Conservation (phyloP, 176 grass and related monocot genomes). For the Rhynchospora breviuscula region DNA sequence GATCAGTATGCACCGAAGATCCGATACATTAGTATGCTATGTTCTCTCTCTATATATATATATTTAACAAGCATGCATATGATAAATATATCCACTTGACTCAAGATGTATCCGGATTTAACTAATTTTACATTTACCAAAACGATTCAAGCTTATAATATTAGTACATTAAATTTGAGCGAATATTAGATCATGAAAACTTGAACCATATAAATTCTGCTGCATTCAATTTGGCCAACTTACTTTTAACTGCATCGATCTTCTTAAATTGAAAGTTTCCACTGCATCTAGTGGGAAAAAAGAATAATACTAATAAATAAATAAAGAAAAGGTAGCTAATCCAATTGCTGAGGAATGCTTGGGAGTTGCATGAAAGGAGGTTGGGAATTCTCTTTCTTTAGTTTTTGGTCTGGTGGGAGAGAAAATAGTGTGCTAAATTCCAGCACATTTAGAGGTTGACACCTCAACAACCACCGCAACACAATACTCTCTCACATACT, state of each 20-base stretch:
- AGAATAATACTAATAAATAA: not conserved
- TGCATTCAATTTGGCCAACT: not conserved
- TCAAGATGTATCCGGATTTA: too few species aligned
- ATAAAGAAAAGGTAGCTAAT: not conserved
- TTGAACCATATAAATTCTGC: not conserved
- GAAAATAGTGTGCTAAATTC: conserved; percentile 27
- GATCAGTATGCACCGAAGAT: too few species aligned
- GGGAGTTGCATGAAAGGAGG: conserved; percentile 12
- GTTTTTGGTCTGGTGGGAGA: conserved; percentile 13
- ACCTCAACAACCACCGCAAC: conserved; percentile 8
- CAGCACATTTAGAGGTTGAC: conserved; percentile 6
- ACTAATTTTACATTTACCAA: not conserved
- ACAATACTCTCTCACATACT: not conserved
- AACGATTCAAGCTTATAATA: not conserved
- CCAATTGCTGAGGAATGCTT: not conserved
- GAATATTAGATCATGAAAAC: not conserved
- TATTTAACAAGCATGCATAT: too few species aligned
- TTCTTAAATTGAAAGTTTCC: not conserved
- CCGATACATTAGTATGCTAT: not conserved
- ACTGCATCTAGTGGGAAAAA: not conserved
- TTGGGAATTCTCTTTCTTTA: conserved; percentile 15
- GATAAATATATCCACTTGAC: too few species aligned
- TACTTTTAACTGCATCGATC: not conserved
- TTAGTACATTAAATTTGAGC: not conserved
- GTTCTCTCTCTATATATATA: not conserved